A percentile compares a stretch with the other conserved stretches of the same genome.
These are phyloP conservation scores for Debaryomycetaceae sp. DNA, from an alignment of 1,139 yeast species.

Conservation along the genomic window DNA sequence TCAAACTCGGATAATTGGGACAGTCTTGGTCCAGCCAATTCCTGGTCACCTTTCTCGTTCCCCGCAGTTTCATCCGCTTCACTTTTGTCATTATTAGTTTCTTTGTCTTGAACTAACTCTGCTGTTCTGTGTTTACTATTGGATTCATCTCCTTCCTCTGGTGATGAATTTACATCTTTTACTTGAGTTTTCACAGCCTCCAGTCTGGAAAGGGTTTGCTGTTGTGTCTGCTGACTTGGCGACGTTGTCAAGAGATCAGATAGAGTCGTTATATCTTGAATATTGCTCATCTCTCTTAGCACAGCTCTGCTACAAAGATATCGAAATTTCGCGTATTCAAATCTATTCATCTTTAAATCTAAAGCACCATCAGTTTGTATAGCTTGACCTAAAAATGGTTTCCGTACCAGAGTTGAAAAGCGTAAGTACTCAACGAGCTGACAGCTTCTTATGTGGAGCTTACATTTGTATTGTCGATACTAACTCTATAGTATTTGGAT, in stretches of 20 bases:
- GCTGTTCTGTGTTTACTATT: slow-evolving; percentile 1
- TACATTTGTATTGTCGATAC: slow-evolving; percentile 6
- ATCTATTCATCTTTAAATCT: slow-evolving; percentile 1
- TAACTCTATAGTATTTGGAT: slow-evolving; percentile 63
- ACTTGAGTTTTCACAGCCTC: not conserved
- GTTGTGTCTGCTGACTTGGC: slow-evolving; percentile 11
- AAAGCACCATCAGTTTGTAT: slow-evolving; percentile 1
- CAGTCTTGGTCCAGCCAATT: not conserved
- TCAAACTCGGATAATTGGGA: slow-evolving; percentile 2
- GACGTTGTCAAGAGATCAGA: slow-evolving; percentile 24
- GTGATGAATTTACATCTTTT: not conserved
- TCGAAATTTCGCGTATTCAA: not conserved
- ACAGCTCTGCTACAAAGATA: not conserved
- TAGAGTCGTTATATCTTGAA: slow-evolving; percentile 24
- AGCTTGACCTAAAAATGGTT: slow-evolving; percentile 34
- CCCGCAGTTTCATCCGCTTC: not conserved
- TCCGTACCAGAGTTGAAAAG: slow-evolving; percentile 61
- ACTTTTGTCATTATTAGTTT: not conserved
- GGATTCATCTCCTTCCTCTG: not conserved
- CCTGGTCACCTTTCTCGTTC: not conserved
- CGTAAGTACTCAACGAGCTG: slow-evolving; percentile 23
- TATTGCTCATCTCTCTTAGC: slow-evolving; percentile 17
- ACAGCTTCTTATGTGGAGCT: not conserved
- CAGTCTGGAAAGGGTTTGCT: slow-evolving; percentile 1
- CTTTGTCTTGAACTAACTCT: slow-evolving; percentile 5